Evolutionary conservation across 2,329 filamentous ascomycete genomes (phyloP).

Genomic region (Aspergillus latus): DNA sequence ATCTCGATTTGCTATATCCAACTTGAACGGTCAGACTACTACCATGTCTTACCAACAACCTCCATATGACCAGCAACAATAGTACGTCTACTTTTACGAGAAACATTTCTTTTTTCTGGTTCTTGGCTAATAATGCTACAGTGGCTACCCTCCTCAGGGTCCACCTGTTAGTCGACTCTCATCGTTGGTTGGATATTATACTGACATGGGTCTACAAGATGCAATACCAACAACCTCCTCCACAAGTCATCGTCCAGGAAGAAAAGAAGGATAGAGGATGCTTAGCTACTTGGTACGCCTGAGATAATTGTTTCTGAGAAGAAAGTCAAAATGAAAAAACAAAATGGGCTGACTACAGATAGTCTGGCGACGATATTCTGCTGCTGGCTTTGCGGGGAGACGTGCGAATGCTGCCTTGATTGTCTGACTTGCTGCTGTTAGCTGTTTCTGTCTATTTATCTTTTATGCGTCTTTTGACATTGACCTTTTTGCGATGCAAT

Average conservation of each 20-base stretch:
- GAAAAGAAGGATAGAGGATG: constrained; percentile 10
- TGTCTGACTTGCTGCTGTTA: constrained; percentile 4
- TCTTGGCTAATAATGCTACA: not conserved
- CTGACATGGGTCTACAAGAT: not conserved
- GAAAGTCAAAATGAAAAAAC: no score
- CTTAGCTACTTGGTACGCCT: constrained; percentile 3
- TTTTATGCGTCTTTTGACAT: no score
- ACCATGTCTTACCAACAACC: constrained; percentile 8
- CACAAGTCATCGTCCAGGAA: constrained; percentile 2
- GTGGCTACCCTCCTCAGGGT: constrained; percentile 7
- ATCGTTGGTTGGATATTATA: no score
- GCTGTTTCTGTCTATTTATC: not conserved
- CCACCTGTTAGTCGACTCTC: not conserved
- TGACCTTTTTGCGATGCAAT: no score
- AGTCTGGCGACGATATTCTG: constrained; percentile 11
- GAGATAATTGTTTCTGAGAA: no score
- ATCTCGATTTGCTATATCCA: no score
- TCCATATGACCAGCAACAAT: constrained; percentile 1
- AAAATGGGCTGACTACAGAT: not conserved
- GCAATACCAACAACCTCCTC: constrained; percentile 7
- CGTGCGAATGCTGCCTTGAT: constrained; percentile 7
- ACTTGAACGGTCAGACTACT: not conserved
- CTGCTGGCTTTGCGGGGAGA: constrained; percentile 9
- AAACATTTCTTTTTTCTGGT: not conserved
- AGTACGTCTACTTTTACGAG: not conserved